Evolutionary conservation across 352 stramenopile genomes (phyloP), one percentile per base, ranked within the genome.

Genomic region (Peronospora destructor): DNA sequence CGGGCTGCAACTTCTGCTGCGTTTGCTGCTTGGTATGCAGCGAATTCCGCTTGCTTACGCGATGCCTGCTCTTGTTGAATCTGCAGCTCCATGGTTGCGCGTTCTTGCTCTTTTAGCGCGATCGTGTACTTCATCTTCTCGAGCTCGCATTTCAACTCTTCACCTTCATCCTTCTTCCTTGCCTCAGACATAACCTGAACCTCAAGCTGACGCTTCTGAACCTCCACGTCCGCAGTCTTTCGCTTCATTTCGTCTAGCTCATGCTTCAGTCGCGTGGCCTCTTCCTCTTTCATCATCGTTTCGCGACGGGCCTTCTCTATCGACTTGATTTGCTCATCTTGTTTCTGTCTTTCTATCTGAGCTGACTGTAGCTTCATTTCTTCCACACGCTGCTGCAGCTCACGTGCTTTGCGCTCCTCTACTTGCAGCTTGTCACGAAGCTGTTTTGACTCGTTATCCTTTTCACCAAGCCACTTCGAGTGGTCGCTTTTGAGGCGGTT

Each of bases 1-100:
- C 68, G 76, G 11, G 82, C 82, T 14, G 82, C 84, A 34, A 88
- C 44, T 33, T 76, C 73, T 25, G 79, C 82, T 16, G 77, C 77
- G 7, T 76, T 53, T 2, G 79, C 77, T n/a, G 79, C 82, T 38
- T 74, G 66, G 17, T 67, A 64, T 9, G 80, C 79, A 13, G 76
- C 78, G 0, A 69, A 32, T 45, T 90, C 78, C 4, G 81, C 81
- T 40, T 85, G 68, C 23, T 83, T 59, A n/a, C 81, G 76, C 45
- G 68, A 68, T 13, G 57, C 56, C 10, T 72, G 56, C 48, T 86
- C 74, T 36, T 81, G 68, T 14, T 67, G 60, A 14, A 73, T 69
- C 35, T 72, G 49, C 12, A 66, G 25, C 52, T 85, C 67, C 44
- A 92, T 56, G 9, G 49, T 48, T 14, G 64, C 41, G 23, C 84